A percentile compares a stretch with the other conserved stretches of the same genome.
Evolutionary conservation across 2,329 filamentous ascomycete species (phyloP).

Genomic region (Byssoonygena ceratinophila): DNA sequence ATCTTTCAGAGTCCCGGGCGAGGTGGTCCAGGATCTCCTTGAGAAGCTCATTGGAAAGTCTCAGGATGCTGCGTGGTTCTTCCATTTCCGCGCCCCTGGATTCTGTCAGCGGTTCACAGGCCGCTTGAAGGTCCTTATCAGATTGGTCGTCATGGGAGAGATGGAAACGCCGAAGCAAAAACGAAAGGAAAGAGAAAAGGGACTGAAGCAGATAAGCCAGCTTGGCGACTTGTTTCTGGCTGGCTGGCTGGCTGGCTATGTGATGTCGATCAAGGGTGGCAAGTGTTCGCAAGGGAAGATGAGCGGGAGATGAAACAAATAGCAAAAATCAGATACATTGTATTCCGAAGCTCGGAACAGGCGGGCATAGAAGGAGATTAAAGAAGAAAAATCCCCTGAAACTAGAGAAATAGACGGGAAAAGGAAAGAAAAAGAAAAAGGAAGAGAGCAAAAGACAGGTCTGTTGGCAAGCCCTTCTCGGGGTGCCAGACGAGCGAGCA

Average conservation of each 20-base stretch:
- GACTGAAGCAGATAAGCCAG: slow-evolving; percentile 11
- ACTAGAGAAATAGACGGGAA: neutral
- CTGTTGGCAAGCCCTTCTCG: neutral
- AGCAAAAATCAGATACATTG: slow-evolving; percentile 1
- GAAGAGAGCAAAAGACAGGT: slow-evolving; percentile 8
- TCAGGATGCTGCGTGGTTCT: slow-evolving; percentile 17
- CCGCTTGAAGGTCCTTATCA: slow-evolving; percentile 10
- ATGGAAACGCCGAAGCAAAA: slow-evolving; percentile 6
- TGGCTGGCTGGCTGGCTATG: neutral
- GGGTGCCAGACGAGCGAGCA: slow-evolving; percentile 1
- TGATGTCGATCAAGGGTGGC: slow-evolving; percentile 2
- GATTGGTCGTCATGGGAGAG: slow-evolving; percentile 13
- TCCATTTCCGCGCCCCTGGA: slow-evolving; percentile 16
- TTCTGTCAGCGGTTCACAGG: slow-evolving; percentile 10
- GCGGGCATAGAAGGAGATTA: neutral
- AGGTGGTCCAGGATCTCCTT: slow-evolving; percentile 44
- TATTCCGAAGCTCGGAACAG: neutral
- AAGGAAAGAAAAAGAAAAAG: slow-evolving; percentile 10
- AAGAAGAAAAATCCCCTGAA: neutral
- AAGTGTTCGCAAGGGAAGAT: neutral
- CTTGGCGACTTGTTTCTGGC: slow-evolving; percentile 4
- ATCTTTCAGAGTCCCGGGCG: slow-evolving; percentile 42
- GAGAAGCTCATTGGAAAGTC: slow-evolving; percentile 41
- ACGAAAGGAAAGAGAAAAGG: slow-evolving; percentile 10
- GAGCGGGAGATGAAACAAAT: neutral